Evolutionary conservation across 2,329 filamentous ascomycete genomes (phyloP), one percentile per base, ranked within the genome.

Genomic region (Alternaria rosae): DNA sequence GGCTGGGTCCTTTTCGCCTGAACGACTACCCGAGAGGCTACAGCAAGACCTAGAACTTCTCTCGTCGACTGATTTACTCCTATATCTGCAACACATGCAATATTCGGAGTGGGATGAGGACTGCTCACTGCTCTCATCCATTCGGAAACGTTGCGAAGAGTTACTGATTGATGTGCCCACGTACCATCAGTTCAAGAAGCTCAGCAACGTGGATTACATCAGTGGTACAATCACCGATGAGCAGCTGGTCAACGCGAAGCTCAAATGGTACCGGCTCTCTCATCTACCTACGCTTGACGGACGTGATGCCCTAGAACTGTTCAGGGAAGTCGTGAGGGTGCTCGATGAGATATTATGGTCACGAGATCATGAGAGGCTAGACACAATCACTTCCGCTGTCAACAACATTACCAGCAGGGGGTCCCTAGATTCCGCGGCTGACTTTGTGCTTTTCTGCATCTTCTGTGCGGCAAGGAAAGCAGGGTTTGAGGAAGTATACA

Each of bases 401-500:
- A 67, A 70, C 32, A 68, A 64, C 9, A 63, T 78, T 5, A 65
- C 72, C 2, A 66, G 59, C 26, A 61, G 67, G 50, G 62, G 54
- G 21, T 68, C 32, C 3, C 65, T 77, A 13, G 76, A 79, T 44
- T 76, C 71, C 3, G 66, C 70, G 5, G 79, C 83, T 0, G 87
- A 89, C 66, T 81, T 89, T 6, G 80, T 88, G 54, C 82, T 84
- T 0, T 81, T 89, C 35, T 82, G 85, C 1, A 81, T 88, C 55
- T 88, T 89, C 70, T 87, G 85, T 59, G 83, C 85, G 0, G 81
- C 87, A 26, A 81, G 86, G 23, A 86, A 85, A 67, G 79, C 82
- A 6, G 87, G 84, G 0, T 84, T 89, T 44, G 86, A 89, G 61
- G 87, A 90, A 61, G 85, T 89, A 0, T 89, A 89, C 68, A 79